Evolutionary conservation across 225 moss, liverwort and hornwort species (phyloP).

Genomic region (Polytrichum formosum): DNA sequence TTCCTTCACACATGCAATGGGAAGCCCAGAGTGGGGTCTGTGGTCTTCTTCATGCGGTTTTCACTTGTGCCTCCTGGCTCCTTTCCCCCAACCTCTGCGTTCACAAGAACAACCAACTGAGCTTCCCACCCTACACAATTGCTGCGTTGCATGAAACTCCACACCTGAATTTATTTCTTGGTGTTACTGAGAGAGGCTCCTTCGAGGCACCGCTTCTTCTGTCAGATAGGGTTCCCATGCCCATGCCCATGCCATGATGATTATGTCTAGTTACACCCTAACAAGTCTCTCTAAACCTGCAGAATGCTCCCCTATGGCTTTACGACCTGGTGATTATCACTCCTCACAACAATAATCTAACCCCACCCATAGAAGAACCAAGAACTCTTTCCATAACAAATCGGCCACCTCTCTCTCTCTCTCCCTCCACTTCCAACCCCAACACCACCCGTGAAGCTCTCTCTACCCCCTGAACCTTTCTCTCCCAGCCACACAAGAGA

Average conservation of each 20-base stretch:
- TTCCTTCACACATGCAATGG: background rate
- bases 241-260: background rate
- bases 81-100: background rate
- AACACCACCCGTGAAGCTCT: background rate
- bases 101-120: background rate
- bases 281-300: background rate
- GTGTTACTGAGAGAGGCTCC: background rate
- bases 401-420: background rate
- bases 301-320: background rate
- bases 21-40: background rate
- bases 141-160: background rate
- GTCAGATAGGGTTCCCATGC: background rate
- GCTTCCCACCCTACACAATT: constrained; percentile 1
- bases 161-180: background rate
- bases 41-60: background rate
- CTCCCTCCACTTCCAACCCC: background rate
- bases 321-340: background rate
- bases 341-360: constrained; percentile 1
- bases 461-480: too few relatives aligned
- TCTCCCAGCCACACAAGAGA: too few relatives aligned
- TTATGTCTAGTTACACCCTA: background rate
- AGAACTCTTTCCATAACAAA: too few relatives aligned
- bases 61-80: background rate
- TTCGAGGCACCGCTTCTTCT: background rate
- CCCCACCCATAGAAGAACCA: background rate